These are phyloP conservation scores for Cyberlindnera maclurae DNA, from an alignment of 805 yeast species.

Conservation along the genomic window DNA sequence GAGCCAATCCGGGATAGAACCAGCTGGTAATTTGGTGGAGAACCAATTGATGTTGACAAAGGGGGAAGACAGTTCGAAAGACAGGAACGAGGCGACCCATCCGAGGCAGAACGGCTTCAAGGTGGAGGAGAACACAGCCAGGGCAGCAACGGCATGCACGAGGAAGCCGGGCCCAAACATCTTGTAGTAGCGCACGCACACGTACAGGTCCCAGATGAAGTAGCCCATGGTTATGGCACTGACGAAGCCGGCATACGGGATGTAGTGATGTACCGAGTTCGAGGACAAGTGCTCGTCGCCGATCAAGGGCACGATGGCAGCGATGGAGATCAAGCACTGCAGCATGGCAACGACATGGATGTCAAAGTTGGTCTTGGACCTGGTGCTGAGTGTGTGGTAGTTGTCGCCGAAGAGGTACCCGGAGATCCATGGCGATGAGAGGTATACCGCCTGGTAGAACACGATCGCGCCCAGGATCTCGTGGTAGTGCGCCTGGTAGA, in stretches of 20 bases:
- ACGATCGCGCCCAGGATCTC: conserved; percentile 57
- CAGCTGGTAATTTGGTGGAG: conserved; percentile 67
- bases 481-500: conserved; percentile 57
- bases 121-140: conserved; percentile 60
- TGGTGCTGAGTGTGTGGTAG: conserved; percentile 42
- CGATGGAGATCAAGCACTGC: conserved; percentile 65
- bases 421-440: conserved; percentile 45
- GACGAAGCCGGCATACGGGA: conserved; percentile 71
- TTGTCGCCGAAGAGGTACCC: conserved; percentile 41
- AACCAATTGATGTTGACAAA: conserved; percentile 95
- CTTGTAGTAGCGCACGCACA: conserved; percentile 56
- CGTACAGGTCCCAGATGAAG: conserved; percentile 81
- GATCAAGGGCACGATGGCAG: conserved; percentile 57
- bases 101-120: conserved; percentile 72
- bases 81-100: conserved; percentile 73
- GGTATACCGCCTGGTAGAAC: conserved; percentile 52
- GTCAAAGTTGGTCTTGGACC: conserved; percentile 68
- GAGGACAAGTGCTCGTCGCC: conserved; percentile 40
- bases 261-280: conserved; percentile 59
- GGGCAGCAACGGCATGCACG: conserved; percentile 77
- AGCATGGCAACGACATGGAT: conserved; percentile 86
- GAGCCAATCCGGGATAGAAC: conserved; percentile 46
- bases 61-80: conserved; percentile 88
- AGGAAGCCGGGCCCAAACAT: conserved; percentile 79
- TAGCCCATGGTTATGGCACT: conserved; percentile 74